Evolutionary conservation across 345 rosid genomes (phyloP).

Genomic region (Citrus reticulata): DNA sequence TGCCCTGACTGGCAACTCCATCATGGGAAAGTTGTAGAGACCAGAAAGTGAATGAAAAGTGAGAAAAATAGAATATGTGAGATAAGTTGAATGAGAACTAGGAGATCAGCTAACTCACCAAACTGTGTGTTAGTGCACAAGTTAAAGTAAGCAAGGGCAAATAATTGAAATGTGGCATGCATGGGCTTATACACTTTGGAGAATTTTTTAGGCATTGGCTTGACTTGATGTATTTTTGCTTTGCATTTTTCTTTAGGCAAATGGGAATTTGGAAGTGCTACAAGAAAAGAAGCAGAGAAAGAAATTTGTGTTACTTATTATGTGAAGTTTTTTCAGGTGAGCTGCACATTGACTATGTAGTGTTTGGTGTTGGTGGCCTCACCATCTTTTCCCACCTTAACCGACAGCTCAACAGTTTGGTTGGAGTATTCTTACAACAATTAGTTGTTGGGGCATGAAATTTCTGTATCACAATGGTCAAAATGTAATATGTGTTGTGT

Average conservation of each 20-base stretch:
- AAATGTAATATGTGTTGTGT: background rate
- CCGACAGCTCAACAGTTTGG: conserved; percentile 21
- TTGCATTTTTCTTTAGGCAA: background rate
- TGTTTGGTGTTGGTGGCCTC: conserved; percentile 32
- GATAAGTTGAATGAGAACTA: conserved; percentile 23
- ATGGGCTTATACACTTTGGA: background rate
- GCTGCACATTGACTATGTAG: conserved; percentile 43
- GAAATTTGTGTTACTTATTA: background rate
- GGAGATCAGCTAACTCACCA: conserved; percentile 88
- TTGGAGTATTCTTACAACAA: background rate
- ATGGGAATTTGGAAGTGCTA: conserved; percentile 20
- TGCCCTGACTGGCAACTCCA: conserved; percentile 66
- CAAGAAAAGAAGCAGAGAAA: conserved; percentile 21
- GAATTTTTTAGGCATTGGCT: background rate
- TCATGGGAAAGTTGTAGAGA: conserved; percentile 21
- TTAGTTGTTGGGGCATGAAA: background rate
- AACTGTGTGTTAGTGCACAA: conserved; percentile 29
- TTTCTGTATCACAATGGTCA: background rate
- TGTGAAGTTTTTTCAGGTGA: conserved; percentile 29
- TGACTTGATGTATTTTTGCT: background rate
- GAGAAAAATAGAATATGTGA: conserved; percentile 19
- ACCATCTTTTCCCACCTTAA: conserved; percentile 12
- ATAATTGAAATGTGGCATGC: conserved; percentile 1
- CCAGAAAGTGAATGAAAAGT: background rate
- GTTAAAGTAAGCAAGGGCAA: conserved; percentile 20